Percentiles rank a stretch among this genome's conserved stretches.
phyloP scores from a whole-genome alignment of 2,329 filamentous ascomycete genomes.

The Fusarium sp. region DNA sequence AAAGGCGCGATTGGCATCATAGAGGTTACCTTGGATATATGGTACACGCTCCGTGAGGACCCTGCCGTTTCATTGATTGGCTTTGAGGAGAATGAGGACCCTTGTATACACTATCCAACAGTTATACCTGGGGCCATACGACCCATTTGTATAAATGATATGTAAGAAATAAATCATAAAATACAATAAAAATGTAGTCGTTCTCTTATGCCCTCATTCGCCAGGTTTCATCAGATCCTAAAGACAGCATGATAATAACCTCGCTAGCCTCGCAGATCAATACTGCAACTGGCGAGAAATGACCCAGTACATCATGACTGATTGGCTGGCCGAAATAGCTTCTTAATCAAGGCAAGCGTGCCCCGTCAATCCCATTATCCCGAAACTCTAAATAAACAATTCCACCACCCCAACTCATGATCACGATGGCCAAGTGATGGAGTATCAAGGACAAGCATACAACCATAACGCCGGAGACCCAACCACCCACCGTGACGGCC shows the following conservation, averaged over 20 bases:
- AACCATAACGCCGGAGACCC: not conserved
- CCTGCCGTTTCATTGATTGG: not conserved
- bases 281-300: too few species aligned
- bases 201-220: too few species aligned
- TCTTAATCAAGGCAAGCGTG: too few species aligned
- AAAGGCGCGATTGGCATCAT: not conserved
- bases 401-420: not conserved
- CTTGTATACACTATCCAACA: not conserved
- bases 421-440: not conserved
- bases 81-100: not conserved
- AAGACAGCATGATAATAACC: not conserved
- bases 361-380: not conserved
- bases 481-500: not conserved
- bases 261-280: not conserved
- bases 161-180: not conserved
- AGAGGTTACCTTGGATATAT: not conserved
- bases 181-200: not conserved
- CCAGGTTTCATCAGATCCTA: not conserved
- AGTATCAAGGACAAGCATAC: not conserved
- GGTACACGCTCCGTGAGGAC: not conserved
- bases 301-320: too few species aligned
- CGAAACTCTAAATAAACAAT: not conserved
- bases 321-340: too few species aligned
- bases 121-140: not conserved
- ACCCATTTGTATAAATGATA: not conserved